Conservation (phyloP, 805 yeast species). For the Phaffomyces antillensis region DNA sequence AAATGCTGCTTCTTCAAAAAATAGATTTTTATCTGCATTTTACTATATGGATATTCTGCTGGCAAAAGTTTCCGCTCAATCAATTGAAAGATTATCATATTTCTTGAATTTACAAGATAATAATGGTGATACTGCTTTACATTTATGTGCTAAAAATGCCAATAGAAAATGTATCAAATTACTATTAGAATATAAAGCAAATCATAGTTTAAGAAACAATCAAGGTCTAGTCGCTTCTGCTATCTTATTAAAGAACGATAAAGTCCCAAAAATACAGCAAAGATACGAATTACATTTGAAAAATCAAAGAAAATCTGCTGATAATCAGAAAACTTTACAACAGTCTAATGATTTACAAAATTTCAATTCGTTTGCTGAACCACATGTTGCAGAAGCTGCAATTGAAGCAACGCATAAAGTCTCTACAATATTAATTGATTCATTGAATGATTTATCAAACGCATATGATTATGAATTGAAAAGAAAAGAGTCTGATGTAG, state of each 20-base stretch:
- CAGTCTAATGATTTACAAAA: conserved; percentile 3
- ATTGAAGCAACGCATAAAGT: conserved; percentile 45
- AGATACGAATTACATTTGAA: conserved; percentile 20
- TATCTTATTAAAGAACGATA: conserved; percentile 19
- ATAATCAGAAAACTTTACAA: conserved; percentile 2
- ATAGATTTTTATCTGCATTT: conserved; percentile 70
- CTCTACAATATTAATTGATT: conserved; percentile 42
- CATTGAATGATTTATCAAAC: conserved; percentile 38
- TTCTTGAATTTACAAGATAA: conserved; percentile 62
- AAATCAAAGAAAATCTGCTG: conserved; percentile 9
- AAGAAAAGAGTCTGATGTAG: conserved; percentile 45
- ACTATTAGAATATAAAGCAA: conserved; percentile 43
- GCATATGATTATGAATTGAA: conserved; percentile 51
- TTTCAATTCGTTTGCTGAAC: conserved; percentile 18
- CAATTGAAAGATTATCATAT: conserved; percentile 52
- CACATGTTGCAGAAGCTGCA: conserved; percentile 47
- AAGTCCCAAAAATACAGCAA: conserved; percentile 18
- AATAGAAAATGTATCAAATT: conserved; percentile 45
- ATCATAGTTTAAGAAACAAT: conserved; percentile 33
- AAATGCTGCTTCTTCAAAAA: conserved; percentile 53
- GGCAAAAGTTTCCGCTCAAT: conserved; percentile 61
- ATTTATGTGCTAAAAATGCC: conserved; percentile 58
- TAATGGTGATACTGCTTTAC: conserved; percentile 76
- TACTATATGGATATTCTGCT: conserved; percentile 76
- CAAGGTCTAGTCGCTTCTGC: conserved; percentile 22